phyloP scores from a whole-genome alignment of 2,329 filamentous ascomycete genomes.

The Emmonsiellopsis sp. region DNA sequence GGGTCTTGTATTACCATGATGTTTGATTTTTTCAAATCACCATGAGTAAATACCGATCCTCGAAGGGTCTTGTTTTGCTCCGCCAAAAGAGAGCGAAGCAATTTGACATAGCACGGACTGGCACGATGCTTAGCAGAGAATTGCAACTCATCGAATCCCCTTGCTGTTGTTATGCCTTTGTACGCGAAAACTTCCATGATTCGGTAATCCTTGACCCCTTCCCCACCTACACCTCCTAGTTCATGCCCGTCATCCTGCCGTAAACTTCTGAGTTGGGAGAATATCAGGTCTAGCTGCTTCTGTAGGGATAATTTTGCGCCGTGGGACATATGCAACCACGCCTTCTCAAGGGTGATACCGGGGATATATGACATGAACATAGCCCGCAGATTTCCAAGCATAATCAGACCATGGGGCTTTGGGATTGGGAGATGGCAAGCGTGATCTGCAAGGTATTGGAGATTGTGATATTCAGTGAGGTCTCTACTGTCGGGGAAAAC shows the following conservation, averaged over 20 bases:
- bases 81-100: slow-evolving; percentile 17
- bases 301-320: slow-evolving; percentile 1
- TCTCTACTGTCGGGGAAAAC: neutral
- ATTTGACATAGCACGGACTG: slow-evolving; percentile 16
- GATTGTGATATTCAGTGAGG: slow-evolving; percentile 3
- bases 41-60: slow-evolving; percentile 20
- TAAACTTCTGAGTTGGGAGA: neutral
- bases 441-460: slow-evolving; percentile 2
- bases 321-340: neutral
- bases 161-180: slow-evolving; percentile 16
- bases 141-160: slow-evolving; percentile 15
- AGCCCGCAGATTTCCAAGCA: neutral
- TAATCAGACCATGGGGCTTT: neutral
- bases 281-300: slow-evolving; percentile 1
- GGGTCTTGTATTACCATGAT: slow-evolving; percentile 19
- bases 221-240: slow-evolving; percentile 19
- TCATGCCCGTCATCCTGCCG: slow-evolving; percentile 8
- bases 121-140: slow-evolving; percentile 15
- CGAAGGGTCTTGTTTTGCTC: slow-evolving; percentile 3
- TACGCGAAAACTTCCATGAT: slow-evolving; percentile 14
- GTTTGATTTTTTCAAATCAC: slow-evolving; percentile 18
- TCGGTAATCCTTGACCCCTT: slow-evolving; percentile 19
- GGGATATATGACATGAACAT: slow-evolving; percentile 4
- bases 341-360: neutral
- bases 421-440: slow-evolving; percentile 1